Conservation (phyloP, 768 basidiomycete genomes). For the Agaricus blazei region DNA sequence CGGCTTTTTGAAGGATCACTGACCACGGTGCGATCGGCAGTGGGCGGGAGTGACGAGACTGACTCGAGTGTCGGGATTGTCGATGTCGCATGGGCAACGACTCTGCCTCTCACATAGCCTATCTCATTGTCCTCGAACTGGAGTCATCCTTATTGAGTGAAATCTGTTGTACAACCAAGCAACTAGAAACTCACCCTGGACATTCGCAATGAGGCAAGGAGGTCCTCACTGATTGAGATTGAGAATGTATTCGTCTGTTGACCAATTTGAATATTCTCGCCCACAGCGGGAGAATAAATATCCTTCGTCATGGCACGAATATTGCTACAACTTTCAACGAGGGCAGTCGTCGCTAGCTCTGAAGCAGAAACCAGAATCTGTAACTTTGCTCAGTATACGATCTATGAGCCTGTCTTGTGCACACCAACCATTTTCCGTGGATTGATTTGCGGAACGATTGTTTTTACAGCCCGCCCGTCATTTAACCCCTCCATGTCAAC, state of each 20-base stretch:
- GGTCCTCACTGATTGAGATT: conserved; percentile 86
- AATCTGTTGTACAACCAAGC: neutral
- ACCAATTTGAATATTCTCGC: conserved; percentile 86
- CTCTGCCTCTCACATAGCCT: conserved; percentile 86
- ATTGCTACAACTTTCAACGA: conserved; percentile 77
- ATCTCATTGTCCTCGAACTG: conserved; percentile 99
- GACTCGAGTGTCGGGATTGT: conserved; percentile 88
- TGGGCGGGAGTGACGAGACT: conserved; percentile 26
- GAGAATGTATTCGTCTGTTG: conserved; percentile 96
- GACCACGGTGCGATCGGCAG: conserved; percentile 17
- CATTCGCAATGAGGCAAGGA: conserved; percentile 75
- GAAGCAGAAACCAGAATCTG: conserved; percentile 90
- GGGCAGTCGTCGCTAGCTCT: conserved; percentile 55
- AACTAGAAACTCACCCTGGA: conserved; percentile 61
- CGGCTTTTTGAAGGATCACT: conserved; percentile 27
- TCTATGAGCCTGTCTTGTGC: neutral
- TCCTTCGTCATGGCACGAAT: conserved; percentile 91
- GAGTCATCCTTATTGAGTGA: neutral
- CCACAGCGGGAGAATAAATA: conserved; percentile 71
- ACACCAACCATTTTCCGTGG: conserved; percentile 85
- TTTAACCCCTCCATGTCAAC: conserved; percentile 96
- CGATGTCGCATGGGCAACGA: conserved; percentile 79
- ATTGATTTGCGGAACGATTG: conserved; percentile 93
- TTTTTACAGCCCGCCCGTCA: conserved; percentile 95
- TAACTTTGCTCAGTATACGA: conserved; percentile 1